Evolutionary conservation across 2,329 filamentous ascomycete genomes (phyloP).

Genomic region (Phaeosphaeriaceae sp.): DNA sequence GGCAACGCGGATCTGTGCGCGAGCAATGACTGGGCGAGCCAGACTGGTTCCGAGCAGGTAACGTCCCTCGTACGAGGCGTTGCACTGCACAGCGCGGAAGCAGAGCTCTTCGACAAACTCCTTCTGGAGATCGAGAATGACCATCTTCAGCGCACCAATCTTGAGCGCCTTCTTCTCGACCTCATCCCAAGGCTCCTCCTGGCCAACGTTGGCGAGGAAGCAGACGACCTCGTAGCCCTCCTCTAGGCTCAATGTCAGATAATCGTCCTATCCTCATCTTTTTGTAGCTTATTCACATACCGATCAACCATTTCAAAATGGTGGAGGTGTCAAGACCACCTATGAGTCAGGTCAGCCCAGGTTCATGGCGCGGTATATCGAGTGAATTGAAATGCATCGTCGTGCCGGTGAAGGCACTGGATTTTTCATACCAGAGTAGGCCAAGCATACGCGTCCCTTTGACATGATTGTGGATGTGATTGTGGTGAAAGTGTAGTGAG

Average conservation of each 20-base stretch:
- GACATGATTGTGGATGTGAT: conserved; percentile 33
- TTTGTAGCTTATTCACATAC: conserved; percentile 22
- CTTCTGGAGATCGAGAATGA: conserved; percentile 69
- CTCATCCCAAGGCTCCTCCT: conserved; percentile 61
- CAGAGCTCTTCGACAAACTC: conserved; percentile 83
- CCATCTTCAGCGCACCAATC: conserved; percentile 72
- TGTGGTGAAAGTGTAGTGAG: conserved; percentile 13
- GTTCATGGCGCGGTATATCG: neutral
- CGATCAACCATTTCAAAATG: conserved; percentile 47
- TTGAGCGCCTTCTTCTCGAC: conserved; percentile 75
- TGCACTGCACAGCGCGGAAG: conserved; percentile 80
- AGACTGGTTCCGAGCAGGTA: conserved; percentile 64
- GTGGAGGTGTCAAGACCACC: conserved; percentile 67
- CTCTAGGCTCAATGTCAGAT: conserved; percentile 42
- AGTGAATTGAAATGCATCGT: neutral
- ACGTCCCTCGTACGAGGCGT: conserved; percentile 64
- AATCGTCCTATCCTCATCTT: neutral
- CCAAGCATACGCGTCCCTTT: conserved; percentile 57
- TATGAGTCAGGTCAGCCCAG: conserved; percentile 37
- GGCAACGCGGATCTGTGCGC: conserved; percentile 69
- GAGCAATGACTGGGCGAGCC: conserved; percentile 74
- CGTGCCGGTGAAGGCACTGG: neutral
- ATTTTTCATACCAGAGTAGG: conserved; percentile 52
- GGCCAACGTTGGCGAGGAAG: conserved; percentile 65
- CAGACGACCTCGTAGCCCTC: conserved; percentile 68